phyloP scores from a whole-genome alignment of 495 filamentous ascomycete genomes.

The Thozetella sp. region DNA sequence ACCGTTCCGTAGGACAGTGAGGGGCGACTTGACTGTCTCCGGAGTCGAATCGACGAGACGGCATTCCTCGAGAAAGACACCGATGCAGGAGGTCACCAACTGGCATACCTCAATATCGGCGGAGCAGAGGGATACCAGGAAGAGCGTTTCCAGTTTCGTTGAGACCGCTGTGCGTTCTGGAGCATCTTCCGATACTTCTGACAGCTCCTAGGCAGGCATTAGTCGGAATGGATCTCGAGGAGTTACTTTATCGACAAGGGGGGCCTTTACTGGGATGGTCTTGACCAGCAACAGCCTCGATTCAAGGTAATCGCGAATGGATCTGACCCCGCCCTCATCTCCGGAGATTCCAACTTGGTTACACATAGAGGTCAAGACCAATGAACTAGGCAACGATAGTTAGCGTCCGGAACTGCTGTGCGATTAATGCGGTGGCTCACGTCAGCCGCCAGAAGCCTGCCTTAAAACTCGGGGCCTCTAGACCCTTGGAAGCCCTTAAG shows the following conservation, averaged over 20 bases:
- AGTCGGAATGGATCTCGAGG: background rate
- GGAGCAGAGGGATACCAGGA: constrained; percentile 63
- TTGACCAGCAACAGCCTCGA: constrained; percentile 46
- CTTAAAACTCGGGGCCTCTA: constrained; percentile 38
- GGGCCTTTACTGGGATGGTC: constrained; percentile 38
- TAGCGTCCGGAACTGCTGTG: constrained; percentile 12
- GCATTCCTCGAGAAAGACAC: constrained; percentile 64
- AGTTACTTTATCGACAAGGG: background rate
- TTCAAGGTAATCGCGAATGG: constrained; percentile 53
- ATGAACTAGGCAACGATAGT: constrained; percentile 34
- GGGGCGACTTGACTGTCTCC: constrained; percentile 44
- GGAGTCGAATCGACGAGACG: constrained; percentile 50
- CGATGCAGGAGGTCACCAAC: constrained; percentile 61
- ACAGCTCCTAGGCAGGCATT: constrained; percentile 37
- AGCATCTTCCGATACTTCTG: constrained; percentile 46
- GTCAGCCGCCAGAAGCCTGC: constrained; percentile 55
- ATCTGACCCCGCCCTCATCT: constrained; percentile 39
- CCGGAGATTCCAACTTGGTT: constrained; percentile 44
- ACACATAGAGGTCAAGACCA: constrained; percentile 50
- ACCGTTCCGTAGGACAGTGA: constrained; percentile 58
- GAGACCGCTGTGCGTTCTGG: constrained; percentile 48
- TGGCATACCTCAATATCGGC: constrained; percentile 64
- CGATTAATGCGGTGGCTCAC: constrained; percentile 31
- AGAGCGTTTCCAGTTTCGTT: constrained; percentile 56
- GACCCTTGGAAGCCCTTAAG: constrained; percentile 37